Conservation (phyloP, 768 basidiomycete genomes). For the Lyophyllum decastes region DNA sequence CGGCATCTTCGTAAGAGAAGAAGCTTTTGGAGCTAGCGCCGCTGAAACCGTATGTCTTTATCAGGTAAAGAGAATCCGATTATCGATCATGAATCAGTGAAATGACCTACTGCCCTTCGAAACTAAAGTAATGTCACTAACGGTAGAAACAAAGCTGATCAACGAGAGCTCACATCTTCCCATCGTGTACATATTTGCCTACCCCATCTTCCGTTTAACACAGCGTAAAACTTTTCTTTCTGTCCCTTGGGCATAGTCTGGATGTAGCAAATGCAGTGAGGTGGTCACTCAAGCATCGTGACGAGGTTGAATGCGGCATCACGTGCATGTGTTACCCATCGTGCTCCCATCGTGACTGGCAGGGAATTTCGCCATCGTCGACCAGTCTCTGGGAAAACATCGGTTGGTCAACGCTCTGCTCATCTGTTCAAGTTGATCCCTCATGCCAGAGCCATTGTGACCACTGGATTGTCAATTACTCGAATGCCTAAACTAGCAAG, state of each 20-base stretch:
- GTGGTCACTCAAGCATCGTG: not conserved
- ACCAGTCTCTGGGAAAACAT: no score
- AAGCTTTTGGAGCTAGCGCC: slow-evolving; percentile 16
- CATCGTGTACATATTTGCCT: slow-evolving; percentile 2
- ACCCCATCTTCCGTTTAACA: slow-evolving; percentile 15
- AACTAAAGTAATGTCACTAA: slow-evolving; percentile 2
- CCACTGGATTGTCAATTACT: not conserved
- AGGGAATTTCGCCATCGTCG: not conserved
- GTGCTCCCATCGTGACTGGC: not conserved
- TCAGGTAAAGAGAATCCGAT: not conserved
- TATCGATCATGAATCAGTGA: not conserved
- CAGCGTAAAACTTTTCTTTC: slow-evolving; percentile 14
- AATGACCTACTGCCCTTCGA: slow-evolving; percentile 7
- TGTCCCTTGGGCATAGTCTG: not conserved
- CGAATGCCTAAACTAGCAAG: slow-evolving; percentile 29
- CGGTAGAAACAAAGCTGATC: not conserved
- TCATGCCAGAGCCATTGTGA: not conserved
- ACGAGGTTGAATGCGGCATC: not conserved
- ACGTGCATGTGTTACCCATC: slow-evolving; percentile 7
- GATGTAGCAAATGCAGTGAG: not conserved
- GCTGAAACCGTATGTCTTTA: slow-evolving; percentile 12
- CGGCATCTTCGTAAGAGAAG: slow-evolving; percentile 13
- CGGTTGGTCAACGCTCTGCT: not conserved
- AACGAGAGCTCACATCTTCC: slow-evolving; percentile 7
- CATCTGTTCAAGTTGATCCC: not conserved